A percentile compares a stretch with the other conserved stretches of the same genome.
Conservation (phyloP, 257 asterid genomes). For the Primulina huaijiensis region DNA sequence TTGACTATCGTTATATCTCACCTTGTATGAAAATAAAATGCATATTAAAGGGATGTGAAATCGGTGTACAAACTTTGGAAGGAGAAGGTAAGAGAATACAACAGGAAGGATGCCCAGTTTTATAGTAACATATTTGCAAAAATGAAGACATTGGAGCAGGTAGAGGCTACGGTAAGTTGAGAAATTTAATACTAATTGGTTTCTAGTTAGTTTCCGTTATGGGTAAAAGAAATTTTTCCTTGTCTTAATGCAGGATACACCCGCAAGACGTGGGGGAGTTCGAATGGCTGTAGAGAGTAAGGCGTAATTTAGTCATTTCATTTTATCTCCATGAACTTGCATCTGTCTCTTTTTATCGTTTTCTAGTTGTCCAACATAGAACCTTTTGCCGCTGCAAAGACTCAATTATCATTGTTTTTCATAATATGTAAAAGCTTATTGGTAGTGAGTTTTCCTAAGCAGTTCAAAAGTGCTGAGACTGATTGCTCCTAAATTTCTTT, state of each 20-base stretch:
- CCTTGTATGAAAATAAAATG: slow-evolving; percentile 6
- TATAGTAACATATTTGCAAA: slow-evolving; percentile 53
- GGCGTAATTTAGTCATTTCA: slow-evolving; percentile 27
- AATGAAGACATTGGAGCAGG: slow-evolving; percentile 42
- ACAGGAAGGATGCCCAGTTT: slow-evolving; percentile 57
- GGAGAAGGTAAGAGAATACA: slow-evolving; percentile 52
- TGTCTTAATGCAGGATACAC: slow-evolving; percentile 34
- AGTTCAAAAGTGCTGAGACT: not conserved
- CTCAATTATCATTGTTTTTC: not conserved
- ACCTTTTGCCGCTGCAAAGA: not conserved
- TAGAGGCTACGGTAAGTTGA: slow-evolving; percentile 34
- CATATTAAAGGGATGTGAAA: slow-evolving; percentile 52
- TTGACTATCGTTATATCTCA: not conserved
- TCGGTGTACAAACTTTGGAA: slow-evolving; percentile 46
- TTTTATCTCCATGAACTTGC: not conserved
- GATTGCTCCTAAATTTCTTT: not conserved
- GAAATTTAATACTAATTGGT: not conserved
- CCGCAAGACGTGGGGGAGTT: slow-evolving; percentile 26
- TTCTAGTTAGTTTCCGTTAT: not conserved
- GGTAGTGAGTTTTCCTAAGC: not conserved
- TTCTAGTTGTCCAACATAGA: not conserved
- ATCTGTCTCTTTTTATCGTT: not conserved
- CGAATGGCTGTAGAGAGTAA: slow-evolving; percentile 39
- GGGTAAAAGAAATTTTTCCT: not conserved
- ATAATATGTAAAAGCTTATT: not conserved